These are phyloP conservation scores for Zygosaccharomyces rouxii DNA, from an alignment of 805 yeast genomes.

Conservation along the genomic window DNA sequence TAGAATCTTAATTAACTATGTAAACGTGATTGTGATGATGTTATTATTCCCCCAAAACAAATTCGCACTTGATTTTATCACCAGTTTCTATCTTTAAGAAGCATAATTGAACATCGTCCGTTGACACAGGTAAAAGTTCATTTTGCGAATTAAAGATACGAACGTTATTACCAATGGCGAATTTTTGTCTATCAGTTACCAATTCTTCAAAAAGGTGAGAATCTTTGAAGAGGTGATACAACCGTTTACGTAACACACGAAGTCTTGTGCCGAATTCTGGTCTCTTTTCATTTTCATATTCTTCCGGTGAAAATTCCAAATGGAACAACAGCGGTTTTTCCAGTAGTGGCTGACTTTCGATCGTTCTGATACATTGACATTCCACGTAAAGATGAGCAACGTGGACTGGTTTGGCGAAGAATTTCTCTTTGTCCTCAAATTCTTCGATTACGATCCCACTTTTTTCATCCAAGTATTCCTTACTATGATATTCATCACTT, in stretches of 20 bases:
- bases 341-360: conserved; percentile 20
- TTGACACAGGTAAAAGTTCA: conserved; percentile 24
- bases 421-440: conserved; percentile 51
- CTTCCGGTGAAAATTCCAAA: conserved; percentile 79
- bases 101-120: conserved; percentile 48
- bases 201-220: conserved; percentile 33
- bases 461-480: conserved; percentile 31
- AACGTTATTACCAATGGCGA: conserved; percentile 36
- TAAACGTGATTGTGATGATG: neutral
- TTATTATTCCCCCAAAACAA: conserved; percentile 19
- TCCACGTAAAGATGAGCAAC: conserved; percentile 68
- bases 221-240: conserved; percentile 52
- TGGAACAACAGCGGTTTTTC: conserved; percentile 50
- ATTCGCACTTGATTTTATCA: conserved; percentile 38
- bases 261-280: conserved; percentile 70
- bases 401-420: conserved; percentile 69
- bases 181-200: conserved; percentile 11
- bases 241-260: conserved; percentile 53
- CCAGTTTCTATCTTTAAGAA: conserved; percentile 54
- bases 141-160: conserved; percentile 35
- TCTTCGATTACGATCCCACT: conserved; percentile 34
- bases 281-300: conserved; percentile 54
- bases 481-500: conserved; percentile 34
- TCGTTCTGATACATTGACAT: conserved; percentile 38
- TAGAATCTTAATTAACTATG: conserved; percentile 15